Base-by-base conservation (phyloP, 192 early-diverging fungal genomes). In the Rhizophagus clarus region DNA sequence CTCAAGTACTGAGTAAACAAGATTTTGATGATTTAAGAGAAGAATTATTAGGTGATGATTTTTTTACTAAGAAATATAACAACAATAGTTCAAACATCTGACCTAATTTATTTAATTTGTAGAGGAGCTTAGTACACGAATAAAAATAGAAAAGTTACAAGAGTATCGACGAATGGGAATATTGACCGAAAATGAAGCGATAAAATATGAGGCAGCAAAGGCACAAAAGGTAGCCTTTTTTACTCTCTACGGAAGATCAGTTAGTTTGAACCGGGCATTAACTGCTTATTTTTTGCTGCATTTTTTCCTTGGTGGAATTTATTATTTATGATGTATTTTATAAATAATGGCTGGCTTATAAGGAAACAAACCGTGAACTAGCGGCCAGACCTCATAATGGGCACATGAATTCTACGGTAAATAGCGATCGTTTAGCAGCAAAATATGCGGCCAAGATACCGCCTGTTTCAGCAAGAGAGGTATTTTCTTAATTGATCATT, bases 1-100 rank as follows among this genome's bases (percentile, higher is more conserved):
- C 97, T 4, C 91, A 92, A 81, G 88, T 97, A 74, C 94, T 95
- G 79, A 96, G 95, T 9, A 80, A 82, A 56, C 26, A 42, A 68
- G 77, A 79, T 34, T 71, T 68, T n/a, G 56, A 49, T 8, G 40
- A 49, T 31, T 71, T 79, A 24, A 40, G 61, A 45, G 77, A 79
- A 17, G 77, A 40, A 15, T 32, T 79, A 24, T 20, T 71, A 24
- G 37, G 77, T 79, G 61, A 40, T 61, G 20, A 29, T 22, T 61
- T 17, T 28, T 76, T n/a, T 68, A 12, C 2, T 49, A 56, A 28
- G 26, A 75, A n/a, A n/a, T n/a, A 56, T 74, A 24, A 14, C 3
- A 56, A 56, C 2, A 20, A 20, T 20, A 29, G 22, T 74, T 15
- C 5, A 9, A 8, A n/a, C 32, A 70, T 10, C 10, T n/a, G 40